Evolutionary conservation across 2,329 filamentous ascomycete genomes (phyloP).

Genomic region (Aspergillus quadrilineatus): DNA sequence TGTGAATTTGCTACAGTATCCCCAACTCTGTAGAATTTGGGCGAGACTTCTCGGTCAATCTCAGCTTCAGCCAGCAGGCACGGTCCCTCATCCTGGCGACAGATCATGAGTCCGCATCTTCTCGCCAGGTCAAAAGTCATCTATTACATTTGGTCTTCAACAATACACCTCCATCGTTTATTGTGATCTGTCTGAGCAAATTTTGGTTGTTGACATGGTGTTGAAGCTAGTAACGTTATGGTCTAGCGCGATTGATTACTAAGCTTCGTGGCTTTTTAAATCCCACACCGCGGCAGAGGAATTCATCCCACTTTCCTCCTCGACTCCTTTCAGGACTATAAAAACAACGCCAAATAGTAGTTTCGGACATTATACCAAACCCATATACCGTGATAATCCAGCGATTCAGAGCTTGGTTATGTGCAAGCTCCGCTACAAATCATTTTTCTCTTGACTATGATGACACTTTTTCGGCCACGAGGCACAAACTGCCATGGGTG

Average conservation of each 20-base stretch:
- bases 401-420: conserved; percentile 3
- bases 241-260: neutral
- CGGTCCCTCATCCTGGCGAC: neutral
- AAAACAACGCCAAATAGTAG: neutral
- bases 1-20: neutral
- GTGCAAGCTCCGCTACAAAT: conserved; percentile 1
- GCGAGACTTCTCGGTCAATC: neutral
- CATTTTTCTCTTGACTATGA: conserved; percentile 23
- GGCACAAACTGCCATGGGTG: conserved; percentile 25
- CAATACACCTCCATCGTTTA: neutral
- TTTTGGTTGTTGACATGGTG: neutral
- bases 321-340: neutral
- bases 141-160: no score
- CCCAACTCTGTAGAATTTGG: no score
- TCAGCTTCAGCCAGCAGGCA: no score
- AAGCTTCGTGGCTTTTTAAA: neutral
- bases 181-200: neutral
- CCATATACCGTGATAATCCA: neutral
- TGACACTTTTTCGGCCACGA: conserved; percentile 28
- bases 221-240: neutral
- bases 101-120: neutral
- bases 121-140: neutral
- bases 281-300: neutral
- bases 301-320: neutral
- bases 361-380: neutral